Percentiles rank a stretch among this genome's conserved stretches.
These are phyloP conservation scores for Xerocomellus intermedius DNA, from an alignment of 768 basidiomycete species.

Conservation along the genomic window DNA sequence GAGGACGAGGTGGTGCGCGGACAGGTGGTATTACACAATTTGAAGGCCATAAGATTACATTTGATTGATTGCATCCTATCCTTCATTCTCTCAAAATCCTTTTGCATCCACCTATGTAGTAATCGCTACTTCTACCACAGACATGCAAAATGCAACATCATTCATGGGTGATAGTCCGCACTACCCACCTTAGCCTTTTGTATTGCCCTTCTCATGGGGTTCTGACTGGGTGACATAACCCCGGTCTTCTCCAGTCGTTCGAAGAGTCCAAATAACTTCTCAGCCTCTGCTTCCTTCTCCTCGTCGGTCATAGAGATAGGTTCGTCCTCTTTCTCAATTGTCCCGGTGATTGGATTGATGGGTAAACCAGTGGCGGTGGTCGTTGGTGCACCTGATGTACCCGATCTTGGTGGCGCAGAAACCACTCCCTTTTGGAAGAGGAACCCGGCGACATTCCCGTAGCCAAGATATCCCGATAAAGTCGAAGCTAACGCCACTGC, in stretches of 20 bases:
- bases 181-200: conserved; percentile 26
- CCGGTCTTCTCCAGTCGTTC: conserved; percentile 82
- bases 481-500: conserved; percentile 49
- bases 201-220: conserved; percentile 73
- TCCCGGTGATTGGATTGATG: conserved; percentile 90
- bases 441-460: conserved; percentile 94
- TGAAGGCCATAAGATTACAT: conserved; percentile 54
- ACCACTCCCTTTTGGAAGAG: conserved; percentile 89
- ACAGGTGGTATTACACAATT: conserved; percentile 51
- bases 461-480: conserved; percentile 80
- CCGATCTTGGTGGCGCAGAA: conserved; percentile 46
- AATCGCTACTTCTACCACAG: not conserved
- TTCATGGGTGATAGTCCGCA: not conserved
- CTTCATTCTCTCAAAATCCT: not conserved
- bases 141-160: not conserved
- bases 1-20: conserved; percentile 45
- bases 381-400: conserved; percentile 33
- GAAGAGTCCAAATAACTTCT: conserved; percentile 88
- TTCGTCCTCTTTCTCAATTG: conserved; percentile 41
- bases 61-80: conserved; percentile 26
- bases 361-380: conserved; percentile 39
- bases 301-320: conserved; percentile 81
- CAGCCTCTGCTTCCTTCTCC: conserved; percentile 93
- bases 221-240: conserved; percentile 59
- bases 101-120: not conserved